Evolutionary conservation across 805 yeast genomes (phyloP).

Genomic region (Limtongozyma cylindracea): DNA sequence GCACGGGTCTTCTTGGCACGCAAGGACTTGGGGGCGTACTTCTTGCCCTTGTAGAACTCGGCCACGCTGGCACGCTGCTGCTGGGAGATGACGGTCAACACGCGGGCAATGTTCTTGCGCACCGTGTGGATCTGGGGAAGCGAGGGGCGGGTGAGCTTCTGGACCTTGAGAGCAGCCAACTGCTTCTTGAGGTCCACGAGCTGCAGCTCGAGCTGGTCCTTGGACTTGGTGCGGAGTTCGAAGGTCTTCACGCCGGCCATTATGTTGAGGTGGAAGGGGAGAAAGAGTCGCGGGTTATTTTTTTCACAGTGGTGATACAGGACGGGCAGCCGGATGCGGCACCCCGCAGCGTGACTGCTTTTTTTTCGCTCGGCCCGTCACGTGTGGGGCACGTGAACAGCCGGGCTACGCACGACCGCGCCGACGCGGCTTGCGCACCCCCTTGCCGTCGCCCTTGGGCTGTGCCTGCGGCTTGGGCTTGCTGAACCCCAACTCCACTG

Average conservation of each 20-base stretch:
- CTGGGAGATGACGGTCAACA: constrained; percentile 88
- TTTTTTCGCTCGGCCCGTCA: too few species aligned
- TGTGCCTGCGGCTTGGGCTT: constrained; percentile 10
- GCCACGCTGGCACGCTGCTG: constrained; percentile 90
- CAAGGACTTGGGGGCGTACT: constrained; percentile 93
- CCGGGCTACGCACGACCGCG: too few species aligned
- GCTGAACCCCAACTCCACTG: constrained; percentile 37
- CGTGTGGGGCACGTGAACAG: too few species aligned
- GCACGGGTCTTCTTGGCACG: constrained; percentile 99
- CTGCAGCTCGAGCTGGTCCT: constrained; percentile 87
- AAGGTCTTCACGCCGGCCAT: constrained; percentile 82
- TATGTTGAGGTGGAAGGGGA: too few species aligned
- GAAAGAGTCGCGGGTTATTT: too few species aligned
- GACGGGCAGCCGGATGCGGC: too few species aligned
- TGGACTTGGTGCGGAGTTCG: constrained; percentile 93
- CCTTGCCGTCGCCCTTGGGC: constrained; percentile 3
- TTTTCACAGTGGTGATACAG: too few species aligned
- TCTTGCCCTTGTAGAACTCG: constrained; percentile 86
- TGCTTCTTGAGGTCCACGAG: constrained; percentile 92
- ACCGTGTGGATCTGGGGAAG: constrained; percentile 92
- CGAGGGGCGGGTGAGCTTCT: constrained; percentile 78
- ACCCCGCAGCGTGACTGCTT: too few species aligned
- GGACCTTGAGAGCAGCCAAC: constrained; percentile 88
- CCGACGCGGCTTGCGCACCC: constrained; percentile 1
- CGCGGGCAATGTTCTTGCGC: constrained; percentile 97